Percentiles rank a stretch among this genome's conserved stretches.
Conservation (phyloP, 495 filamentous ascomycete genomes). For the Aspergillus taichungensis region DNA sequence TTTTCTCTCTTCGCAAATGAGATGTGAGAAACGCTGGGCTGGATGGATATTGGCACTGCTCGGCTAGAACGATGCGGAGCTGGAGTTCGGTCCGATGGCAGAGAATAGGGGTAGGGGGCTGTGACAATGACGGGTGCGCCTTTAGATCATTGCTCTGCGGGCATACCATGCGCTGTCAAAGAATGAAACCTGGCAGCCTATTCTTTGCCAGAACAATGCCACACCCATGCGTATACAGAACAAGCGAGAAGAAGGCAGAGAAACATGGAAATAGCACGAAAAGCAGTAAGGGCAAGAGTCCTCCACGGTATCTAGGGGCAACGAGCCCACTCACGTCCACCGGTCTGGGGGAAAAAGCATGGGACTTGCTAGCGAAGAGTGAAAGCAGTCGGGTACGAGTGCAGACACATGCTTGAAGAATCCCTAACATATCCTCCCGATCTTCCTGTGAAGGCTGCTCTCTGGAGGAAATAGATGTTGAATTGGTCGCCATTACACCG, state of each 20-base stretch:
- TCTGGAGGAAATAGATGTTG: not conserved
- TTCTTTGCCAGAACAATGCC: constrained; percentile 9
- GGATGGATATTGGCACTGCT: not conserved
- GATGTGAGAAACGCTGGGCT: too few relatives aligned
- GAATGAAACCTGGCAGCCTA: not conserved
- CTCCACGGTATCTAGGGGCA: constrained; percentile 6
- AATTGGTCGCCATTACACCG: not conserved
- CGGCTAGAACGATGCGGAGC: too few relatives aligned
- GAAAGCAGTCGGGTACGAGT: constrained; percentile 2
- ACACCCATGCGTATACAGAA: not conserved
- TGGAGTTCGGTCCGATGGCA: too few relatives aligned
- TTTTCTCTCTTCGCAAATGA: too few relatives aligned
- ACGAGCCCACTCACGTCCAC: constrained; percentile 8
- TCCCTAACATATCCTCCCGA: constrained; percentile 4
- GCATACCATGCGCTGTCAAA: not conserved
- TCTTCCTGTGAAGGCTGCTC: not conserved
- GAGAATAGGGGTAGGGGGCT: too few relatives aligned
- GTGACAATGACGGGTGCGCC: too few relatives aligned
- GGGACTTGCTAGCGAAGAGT: constrained; percentile 5
- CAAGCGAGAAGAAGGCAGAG: constrained; percentile 2
- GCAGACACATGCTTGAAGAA: constrained; percentile 8
- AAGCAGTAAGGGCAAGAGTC: not conserved
- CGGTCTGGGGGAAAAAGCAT: constrained; percentile 3
- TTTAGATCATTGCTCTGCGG: not conserved
- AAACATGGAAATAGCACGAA: not conserved